A percentile compares a stretch with the other conserved stretches of the same genome.
Conservation (phyloP, 108 stramenopile genomes). For the Cyclotella sp. region DNA sequence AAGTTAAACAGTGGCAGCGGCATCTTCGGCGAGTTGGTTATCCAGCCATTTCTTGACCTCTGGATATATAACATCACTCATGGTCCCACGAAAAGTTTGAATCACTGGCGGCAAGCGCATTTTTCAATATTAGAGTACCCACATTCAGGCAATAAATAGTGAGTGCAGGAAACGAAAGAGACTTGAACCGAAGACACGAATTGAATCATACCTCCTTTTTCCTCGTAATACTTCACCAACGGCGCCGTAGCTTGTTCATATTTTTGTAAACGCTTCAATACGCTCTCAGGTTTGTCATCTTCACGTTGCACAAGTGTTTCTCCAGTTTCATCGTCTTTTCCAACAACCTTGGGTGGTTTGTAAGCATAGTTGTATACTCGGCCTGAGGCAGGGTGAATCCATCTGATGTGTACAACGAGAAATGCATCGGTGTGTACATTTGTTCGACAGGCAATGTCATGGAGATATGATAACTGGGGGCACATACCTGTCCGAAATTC, state of each 20-base stretch:
- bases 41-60: slow-evolving; percentile 84
- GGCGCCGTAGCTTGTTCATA: slow-evolving; percentile 92
- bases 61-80: slow-evolving; percentile 95
- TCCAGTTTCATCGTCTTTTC: slow-evolving; percentile 93
- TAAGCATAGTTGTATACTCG: slow-evolving; percentile 95
- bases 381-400: slow-evolving; percentile 95
- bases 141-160: neutral
- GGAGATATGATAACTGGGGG: neutral
- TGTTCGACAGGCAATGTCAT: neutral
- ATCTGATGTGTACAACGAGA: slow-evolving; percentile 49
- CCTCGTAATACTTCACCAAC: slow-evolving; percentile 86
- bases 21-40: slow-evolving; percentile 48
- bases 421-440: neutral
- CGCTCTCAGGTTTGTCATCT: slow-evolving; percentile 94
- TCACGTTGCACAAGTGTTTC: slow-evolving; percentile 94
- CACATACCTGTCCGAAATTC: slow-evolving; percentile 83
- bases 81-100: slow-evolving; percentile 86
- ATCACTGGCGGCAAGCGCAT: slow-evolving; percentile 45
- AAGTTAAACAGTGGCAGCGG: slow-evolving; percentile 26
- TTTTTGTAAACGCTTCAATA: slow-evolving; percentile 81
- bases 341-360: slow-evolving; percentile 92
- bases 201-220: slow-evolving; percentile 56
- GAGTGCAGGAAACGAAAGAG: neutral
- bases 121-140: no score
- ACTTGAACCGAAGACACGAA: neutral